Conservation (phyloP, 352 stramenopile species). For the Thalassiosira pacifica region DNA sequence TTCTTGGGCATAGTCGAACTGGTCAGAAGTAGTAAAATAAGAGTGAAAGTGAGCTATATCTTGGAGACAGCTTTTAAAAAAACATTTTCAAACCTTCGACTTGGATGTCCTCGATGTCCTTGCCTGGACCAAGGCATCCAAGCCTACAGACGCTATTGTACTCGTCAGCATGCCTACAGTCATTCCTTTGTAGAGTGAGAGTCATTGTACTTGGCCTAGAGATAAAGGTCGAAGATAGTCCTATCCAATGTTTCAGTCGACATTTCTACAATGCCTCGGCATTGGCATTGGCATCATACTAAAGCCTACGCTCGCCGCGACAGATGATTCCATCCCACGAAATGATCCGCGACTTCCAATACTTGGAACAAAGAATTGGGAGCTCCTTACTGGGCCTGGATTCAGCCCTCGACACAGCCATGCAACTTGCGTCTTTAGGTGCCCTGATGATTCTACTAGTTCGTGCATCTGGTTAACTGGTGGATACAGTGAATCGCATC, state of each 20-base stretch:
- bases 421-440: slow-evolving; percentile 63
- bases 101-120: too few relatives aligned
- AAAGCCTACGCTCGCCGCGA: neutral
- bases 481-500: slow-evolving; percentile 58
- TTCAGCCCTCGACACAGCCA: slow-evolving; percentile 66
- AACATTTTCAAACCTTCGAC: too few relatives aligned
- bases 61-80: too few relatives aligned
- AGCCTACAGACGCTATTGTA: too few relatives aligned
- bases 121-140: too few relatives aligned
- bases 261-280: neutral
- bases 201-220: too few relatives aligned
- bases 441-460: slow-evolving; percentile 40
- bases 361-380: slow-evolving; percentile 55
- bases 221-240: too few relatives aligned
- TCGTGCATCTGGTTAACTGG: slow-evolving; percentile 65
- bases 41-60: too few relatives aligned
- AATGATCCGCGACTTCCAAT: slow-evolving; percentile 33
- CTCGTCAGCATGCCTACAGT: too few relatives aligned
- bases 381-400: slow-evolving; percentile 35
- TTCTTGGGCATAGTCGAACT: too few relatives aligned
- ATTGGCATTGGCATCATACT: neutral
- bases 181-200: too few relatives aligned
- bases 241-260: neutral
- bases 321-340: slow-evolving; percentile 21
- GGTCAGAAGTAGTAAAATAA: too few relatives aligned